phyloP scores from a whole-genome alignment of 352 stramenopile species.

The Lagenidium sp. region DNA sequence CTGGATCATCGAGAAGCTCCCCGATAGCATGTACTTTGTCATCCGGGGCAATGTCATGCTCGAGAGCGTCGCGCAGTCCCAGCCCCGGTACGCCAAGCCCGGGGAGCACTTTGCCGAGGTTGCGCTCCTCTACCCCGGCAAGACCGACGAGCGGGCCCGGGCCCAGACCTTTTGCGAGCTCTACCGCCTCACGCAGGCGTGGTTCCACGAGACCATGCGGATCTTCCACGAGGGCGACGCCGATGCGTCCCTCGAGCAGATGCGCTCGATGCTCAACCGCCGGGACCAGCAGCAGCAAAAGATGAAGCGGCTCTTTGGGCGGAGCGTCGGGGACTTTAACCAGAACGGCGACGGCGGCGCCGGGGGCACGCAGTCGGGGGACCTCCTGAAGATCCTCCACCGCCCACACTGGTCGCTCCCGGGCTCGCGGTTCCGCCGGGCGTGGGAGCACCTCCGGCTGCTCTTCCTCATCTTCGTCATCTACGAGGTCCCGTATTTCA shows the following conservation, averaged over 20 bases:
- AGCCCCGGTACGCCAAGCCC: slow-evolving; percentile 23
- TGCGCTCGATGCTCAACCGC: slow-evolving; percentile 41
- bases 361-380: not conserved
- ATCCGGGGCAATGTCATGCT: slow-evolving; percentile 42
- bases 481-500: slow-evolving; percentile 57
- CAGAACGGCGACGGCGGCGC: not conserved
- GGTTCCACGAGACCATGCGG: slow-evolving; percentile 39
- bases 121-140: slow-evolving; percentile 30
- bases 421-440: slow-evolving; percentile 44
- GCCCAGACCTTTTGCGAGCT: slow-evolving; percentile 69
- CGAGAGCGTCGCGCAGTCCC: slow-evolving; percentile 13
- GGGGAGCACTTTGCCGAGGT: slow-evolving; percentile 52
- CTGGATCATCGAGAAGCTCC: slow-evolving; percentile 61
- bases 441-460: slow-evolving; percentile 44
- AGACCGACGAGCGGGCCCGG: slow-evolving; percentile 34
- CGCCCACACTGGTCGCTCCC: slow-evolving; percentile 26
- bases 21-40: slow-evolving; percentile 61
- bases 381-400: not conserved
- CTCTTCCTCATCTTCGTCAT: slow-evolving; percentile 41
- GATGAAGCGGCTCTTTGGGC: slow-evolving; percentile 66
- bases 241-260: slow-evolving; percentile 24
- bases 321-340: slow-evolving; percentile 11
- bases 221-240: slow-evolving; percentile 41
- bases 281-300: slow-evolving; percentile 70
- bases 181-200: slow-evolving; percentile 48